Conservation (phyloP, 495 filamentous ascomycete species). For the Rusavskia elegans region DNA sequence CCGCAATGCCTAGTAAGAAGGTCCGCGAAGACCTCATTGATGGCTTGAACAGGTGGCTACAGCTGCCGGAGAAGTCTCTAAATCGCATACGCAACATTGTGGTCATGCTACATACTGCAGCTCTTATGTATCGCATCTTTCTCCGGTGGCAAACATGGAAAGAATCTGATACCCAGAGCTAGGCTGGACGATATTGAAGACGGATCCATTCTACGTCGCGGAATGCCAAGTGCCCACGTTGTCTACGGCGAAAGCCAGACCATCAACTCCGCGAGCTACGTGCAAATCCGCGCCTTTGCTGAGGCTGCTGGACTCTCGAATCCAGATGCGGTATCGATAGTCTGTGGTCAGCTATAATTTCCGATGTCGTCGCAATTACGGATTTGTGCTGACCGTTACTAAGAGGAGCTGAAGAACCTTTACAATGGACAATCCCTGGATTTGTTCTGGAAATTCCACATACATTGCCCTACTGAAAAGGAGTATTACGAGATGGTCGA, state of each 20-base stretch:
- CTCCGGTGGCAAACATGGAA: background rate
- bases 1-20: slow-evolving; percentile 9
- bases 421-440: slow-evolving; percentile 23
- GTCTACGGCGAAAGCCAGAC: slow-evolving; percentile 25
- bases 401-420: slow-evolving; percentile 17
- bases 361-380: too few relatives aligned
- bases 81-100: background rate
- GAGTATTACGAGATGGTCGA: slow-evolving; percentile 23
- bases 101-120: background rate
- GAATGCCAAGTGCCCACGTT: slow-evolving; percentile 20
- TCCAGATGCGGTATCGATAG: background rate
- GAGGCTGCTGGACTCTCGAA: slow-evolving; percentile 8
- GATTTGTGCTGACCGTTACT: slow-evolving; percentile 4
- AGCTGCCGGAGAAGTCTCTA: background rate
- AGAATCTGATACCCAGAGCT: background rate
- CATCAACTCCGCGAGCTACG: slow-evolving; percentile 35
- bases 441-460: slow-evolving; percentile 20
- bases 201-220: slow-evolving; percentile 22
- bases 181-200: slow-evolving; percentile 28
- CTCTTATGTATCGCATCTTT: background rate
- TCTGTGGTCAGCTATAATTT: too few relatives aligned
- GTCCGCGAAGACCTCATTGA: slow-evolving; percentile 4
- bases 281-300: slow-evolving; percentile 24
- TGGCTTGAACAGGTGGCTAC: background rate
- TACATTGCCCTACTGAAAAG: slow-evolving; percentile 13